Base-by-base conservation (phyloP, 192 early-diverging fungal species). In the Coemansia sp. region DNA sequence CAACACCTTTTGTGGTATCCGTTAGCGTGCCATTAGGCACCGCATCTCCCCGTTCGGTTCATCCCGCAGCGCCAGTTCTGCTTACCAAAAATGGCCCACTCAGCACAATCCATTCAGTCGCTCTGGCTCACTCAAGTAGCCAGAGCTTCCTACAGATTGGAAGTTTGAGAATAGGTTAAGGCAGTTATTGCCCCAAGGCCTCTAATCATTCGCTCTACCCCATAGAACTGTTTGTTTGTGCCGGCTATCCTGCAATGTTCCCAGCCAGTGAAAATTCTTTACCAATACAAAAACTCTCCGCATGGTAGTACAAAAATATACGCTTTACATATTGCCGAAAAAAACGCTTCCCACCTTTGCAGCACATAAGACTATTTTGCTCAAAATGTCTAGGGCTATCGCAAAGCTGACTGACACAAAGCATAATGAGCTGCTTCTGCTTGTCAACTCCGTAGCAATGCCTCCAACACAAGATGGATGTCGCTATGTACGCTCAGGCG, bases 1-100 rank as follows among this genome's bases (percentile, higher is more conserved):
- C 79, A 83, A 86, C 83, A 85, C 82, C 83, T 87, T 88, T 86
- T 87, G 84, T 87, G 82, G 85, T 86, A 70, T 85, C 83, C 87
- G 83, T 84, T 63, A 81, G 83, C 81, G 81, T 77, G 71, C 69
- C 85, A 79, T 84, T 73, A 64, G 83, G 82, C 83, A 79, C 81
- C 83, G 86, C 87, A 84, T 85, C 84, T 80, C 79, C 62, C 67
- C 81, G 84, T 86, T 85, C 81, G 84, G 85, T 89, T 89, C 88
- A 87, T 87, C 86, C 86, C 83, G 84, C 84, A 86, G 87, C 84
- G 81, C 86, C 85, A 88, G 86, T 87, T 90, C 85, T 87, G 88
- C 85, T 87, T 87, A 87, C 85, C 85, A 89, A 89, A 88, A 88
- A 88, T 84, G 86, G 87, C 87, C 86, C 85, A 89, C 87, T 84